These are phyloP conservation scores for Coemansia sp. DNA, from an alignment of 192 early-diverging fungal genomes.

Conservation along the genomic window DNA sequence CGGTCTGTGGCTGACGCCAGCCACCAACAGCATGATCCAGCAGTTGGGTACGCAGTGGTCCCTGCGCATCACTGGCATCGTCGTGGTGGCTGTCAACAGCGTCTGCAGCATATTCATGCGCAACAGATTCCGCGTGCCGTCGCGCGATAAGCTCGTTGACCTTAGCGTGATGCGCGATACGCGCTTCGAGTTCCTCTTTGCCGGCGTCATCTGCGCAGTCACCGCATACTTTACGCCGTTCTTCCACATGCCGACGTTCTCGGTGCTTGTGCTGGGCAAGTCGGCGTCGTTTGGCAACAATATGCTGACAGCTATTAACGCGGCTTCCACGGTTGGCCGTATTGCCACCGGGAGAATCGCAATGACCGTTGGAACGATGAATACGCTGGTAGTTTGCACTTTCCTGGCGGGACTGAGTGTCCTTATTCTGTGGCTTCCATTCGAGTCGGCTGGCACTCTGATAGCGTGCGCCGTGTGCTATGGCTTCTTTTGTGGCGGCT, in stretches of 20 bases:
- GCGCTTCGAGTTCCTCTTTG: constrained; percentile 46
- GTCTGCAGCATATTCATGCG: constrained; percentile 48
- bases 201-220: constrained; percentile 34
- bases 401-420: constrained; percentile 40
- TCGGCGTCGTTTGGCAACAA: constrained; percentile 48
- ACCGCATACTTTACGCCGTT: constrained; percentile 62
- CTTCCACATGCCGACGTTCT: constrained; percentile 52
- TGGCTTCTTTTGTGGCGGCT: constrained; percentile 59
- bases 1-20: constrained; percentile 54
- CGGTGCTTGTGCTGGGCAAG: constrained; percentile 39
- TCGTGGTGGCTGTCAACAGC: constrained; percentile 41
- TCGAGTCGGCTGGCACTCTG: constrained; percentile 40
- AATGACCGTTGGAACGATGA: constrained; percentile 59
- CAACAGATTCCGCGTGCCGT: constrained; percentile 11
- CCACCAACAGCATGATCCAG: constrained; percentile 44
- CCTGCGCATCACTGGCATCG: constrained; percentile 54
- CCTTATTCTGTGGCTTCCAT: constrained; percentile 57
- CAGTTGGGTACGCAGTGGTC: constrained; percentile 55
- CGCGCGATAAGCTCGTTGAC: constrained; percentile 42
- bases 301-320: constrained; percentile 65
- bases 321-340: constrained; percentile 59
- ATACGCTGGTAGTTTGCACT: constrained; percentile 55
- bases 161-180: constrained; percentile 44
- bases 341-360: constrained; percentile 63
- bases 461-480: constrained; percentile 54